Base-by-base conservation (phyloP, 2,329 filamentous ascomycete species). In the Macrophomina phaseolina region DNA sequence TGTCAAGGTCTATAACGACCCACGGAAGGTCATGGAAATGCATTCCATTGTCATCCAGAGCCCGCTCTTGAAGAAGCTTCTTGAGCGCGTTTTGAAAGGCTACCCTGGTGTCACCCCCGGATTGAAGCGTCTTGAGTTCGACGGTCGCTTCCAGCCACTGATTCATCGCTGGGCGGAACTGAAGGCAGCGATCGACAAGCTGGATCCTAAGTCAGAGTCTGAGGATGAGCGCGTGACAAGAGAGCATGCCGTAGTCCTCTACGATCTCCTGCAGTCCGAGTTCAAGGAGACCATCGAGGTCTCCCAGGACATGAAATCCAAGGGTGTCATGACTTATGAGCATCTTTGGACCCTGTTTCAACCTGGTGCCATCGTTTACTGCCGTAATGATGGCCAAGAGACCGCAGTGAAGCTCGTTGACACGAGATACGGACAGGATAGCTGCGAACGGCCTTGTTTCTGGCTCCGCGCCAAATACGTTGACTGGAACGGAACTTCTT, bases 11-110 rank as follows among this genome's bases (percentile, higher is more conserved):
- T 61, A 66, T 55, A 61, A 61, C 64, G 84, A 89, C 72, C 85
- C 86, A 34, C 83, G 85, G 66, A 89, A 88, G 74, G 86, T 85
- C 53, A 83, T 90, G 38, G 79, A 85, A 64, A 82, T 89, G 30
- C 82, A 90, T 71, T 88, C 86, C 55, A 85, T 91, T 67, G 82
- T 90, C 52, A 78, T 91, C 5, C 89, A 91, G 75, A 89, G 85
- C 23, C 86, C 87, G 1, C 80, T 83, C 64, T 77, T 91, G 51
- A 89, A 88, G 76, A 79, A 80, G 2, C 81, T 86, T 4, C 80
- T 91, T 0, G 79, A 79, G 9, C 80, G 83, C 11, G 81, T 90
- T 7, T 80, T 90, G 28, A 76, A 81, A 1, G 84, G 81, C 8
- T 90, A 90, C 67, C 85, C 86, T 0, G 87, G 88, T 0, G 80